Percentiles rank a stretch among this genome's conserved stretches.
Conservation (phyloP, 202 grass and related monocot species). For the Schoenoplectus tabernaemontani region DNA sequence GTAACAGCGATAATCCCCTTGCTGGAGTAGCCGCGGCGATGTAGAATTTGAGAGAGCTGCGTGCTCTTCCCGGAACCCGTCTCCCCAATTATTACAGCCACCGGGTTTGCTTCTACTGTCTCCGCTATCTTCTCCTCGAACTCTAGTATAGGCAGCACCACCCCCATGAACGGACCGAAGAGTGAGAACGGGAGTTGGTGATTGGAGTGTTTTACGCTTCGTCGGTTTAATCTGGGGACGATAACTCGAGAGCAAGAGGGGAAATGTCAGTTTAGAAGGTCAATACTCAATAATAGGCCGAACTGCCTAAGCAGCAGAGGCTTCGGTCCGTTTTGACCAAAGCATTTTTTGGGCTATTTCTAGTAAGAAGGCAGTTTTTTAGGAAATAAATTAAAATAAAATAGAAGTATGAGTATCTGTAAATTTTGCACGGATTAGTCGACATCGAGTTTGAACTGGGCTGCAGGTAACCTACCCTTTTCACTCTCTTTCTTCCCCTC, state of each 20-base stretch:
- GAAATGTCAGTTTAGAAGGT: background rate
- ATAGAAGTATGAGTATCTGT: too few relatives aligned
- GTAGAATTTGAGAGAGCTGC: constrained; percentile 85
- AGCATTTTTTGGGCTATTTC: too few relatives aligned
- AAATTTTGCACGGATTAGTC: too few relatives aligned
- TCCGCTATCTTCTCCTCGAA: constrained; percentile 68
- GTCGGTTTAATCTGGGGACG: background rate
- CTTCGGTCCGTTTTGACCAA: background rate
- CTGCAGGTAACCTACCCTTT: too few relatives aligned
- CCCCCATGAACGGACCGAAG: background rate
- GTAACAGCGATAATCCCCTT: constrained; percentile 73
- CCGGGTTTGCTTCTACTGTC: constrained; percentile 65
- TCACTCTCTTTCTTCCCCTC: too few relatives aligned
- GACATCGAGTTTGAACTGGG: too few relatives aligned
- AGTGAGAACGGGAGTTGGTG: background rate
- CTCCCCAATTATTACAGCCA: constrained; percentile 73
- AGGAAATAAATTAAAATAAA: too few relatives aligned
- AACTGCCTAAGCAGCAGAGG: background rate
- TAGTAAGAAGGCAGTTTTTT: too few relatives aligned
- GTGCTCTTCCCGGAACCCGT: constrained; percentile 97
- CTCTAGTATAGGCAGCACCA: constrained; percentile 59
- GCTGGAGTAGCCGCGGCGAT: constrained; percentile 69
- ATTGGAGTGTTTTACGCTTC: too few relatives aligned
- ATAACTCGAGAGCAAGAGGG: background rate
- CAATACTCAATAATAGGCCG: too few relatives aligned